Evolutionary conservation across 1,139 yeast genomes (phyloP).

Genomic region (Lodderomyces pseudojiufengensis): DNA sequence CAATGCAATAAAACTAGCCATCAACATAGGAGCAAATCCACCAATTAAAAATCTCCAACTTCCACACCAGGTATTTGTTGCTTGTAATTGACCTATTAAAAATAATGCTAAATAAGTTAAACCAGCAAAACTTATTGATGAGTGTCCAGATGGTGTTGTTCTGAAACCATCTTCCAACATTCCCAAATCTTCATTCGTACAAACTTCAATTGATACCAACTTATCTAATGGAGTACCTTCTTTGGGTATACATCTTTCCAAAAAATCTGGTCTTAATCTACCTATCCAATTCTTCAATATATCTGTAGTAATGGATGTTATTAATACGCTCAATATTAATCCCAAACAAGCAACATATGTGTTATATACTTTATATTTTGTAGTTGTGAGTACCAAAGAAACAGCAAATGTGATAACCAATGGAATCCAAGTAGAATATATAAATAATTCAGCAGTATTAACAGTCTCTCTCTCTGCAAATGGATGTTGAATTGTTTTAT

Average conservation of each 20-base stretch:
- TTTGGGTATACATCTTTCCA: slow-evolving; percentile 65
- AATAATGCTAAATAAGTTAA: slow-evolving; percentile 61
- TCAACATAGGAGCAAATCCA: slow-evolving; percentile 38
- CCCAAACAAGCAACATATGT: slow-evolving; percentile 41
- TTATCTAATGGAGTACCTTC: slow-evolving; percentile 44
- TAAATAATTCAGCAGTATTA: slow-evolving; percentile 28
- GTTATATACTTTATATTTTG: slow-evolving; percentile 34
- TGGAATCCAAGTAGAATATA: slow-evolving; percentile 42
- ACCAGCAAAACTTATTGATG: slow-evolving; percentile 64
- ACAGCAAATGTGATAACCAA: slow-evolving; percentile 21
- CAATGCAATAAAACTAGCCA: slow-evolving; percentile 64
- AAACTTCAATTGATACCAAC: slow-evolving; percentile 58
- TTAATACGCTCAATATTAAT: slow-evolving; percentile 33
- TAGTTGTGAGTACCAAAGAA: slow-evolving; percentile 28
- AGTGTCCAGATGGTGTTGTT: slow-evolving; percentile 79
- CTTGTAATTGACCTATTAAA: slow-evolving; percentile 57
- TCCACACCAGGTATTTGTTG: slow-evolving; percentile 39
- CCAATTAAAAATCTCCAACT: slow-evolving; percentile 49
- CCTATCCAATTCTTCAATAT: slow-evolving; percentile 68
- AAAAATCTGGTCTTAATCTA: slow-evolving; percentile 74
- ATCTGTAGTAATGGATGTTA: slow-evolving; percentile 46
- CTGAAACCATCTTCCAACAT: slow-evolving; percentile 64
- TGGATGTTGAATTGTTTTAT: slow-evolving; percentile 61
- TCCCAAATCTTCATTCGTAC: slow-evolving; percentile 48
- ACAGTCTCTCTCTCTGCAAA: slow-evolving; percentile 66